Conservation (phyloP, 768 basidiomycete species). For the Aureoboletus auriporus region DNA sequence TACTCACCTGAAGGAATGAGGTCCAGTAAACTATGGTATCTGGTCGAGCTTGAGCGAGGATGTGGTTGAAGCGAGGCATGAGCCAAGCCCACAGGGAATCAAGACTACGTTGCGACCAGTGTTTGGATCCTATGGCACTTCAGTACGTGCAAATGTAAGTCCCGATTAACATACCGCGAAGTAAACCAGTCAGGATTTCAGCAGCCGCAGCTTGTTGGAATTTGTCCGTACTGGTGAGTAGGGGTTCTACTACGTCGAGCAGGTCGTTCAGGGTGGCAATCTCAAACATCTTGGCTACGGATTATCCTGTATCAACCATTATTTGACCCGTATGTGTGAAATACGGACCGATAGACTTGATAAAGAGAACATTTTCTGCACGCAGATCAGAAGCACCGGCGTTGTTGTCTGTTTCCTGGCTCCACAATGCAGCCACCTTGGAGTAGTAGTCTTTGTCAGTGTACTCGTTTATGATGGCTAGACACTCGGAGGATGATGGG, state of each 20-base stretch:
- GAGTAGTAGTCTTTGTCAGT: constrained; percentile 55
- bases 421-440: constrained; percentile 62
- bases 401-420: constrained; percentile 72
- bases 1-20: constrained; percentile 42
- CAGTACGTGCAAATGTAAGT: constrained; percentile 4
- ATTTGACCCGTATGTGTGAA: constrained; percentile 35
- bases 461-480: constrained; percentile 49
- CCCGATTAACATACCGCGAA: constrained; percentile 52
- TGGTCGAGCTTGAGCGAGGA: constrained; percentile 76
- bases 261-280: constrained; percentile 48
- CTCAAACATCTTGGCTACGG: constrained; percentile 64
- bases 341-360: constrained; percentile 46
- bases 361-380: constrained; percentile 44
- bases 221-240: constrained; percentile 65
- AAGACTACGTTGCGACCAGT: constrained; percentile 62
- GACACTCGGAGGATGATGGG: constrained; percentile 40
- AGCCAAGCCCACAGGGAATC: constrained; percentile 74
- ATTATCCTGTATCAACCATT: constrained; percentile 25
- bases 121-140: constrained; percentile 61
- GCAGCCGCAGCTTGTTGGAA: constrained; percentile 84
- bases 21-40: constrained; percentile 82
- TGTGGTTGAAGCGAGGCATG: constrained; percentile 50
- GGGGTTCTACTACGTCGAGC: constrained; percentile 52
- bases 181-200: constrained; percentile 67
- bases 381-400: constrained; percentile 53